phyloP scores from a whole-genome alignment of 176 grass and related monocot genomes.

The Eremochloa ophiuroides region DNA sequence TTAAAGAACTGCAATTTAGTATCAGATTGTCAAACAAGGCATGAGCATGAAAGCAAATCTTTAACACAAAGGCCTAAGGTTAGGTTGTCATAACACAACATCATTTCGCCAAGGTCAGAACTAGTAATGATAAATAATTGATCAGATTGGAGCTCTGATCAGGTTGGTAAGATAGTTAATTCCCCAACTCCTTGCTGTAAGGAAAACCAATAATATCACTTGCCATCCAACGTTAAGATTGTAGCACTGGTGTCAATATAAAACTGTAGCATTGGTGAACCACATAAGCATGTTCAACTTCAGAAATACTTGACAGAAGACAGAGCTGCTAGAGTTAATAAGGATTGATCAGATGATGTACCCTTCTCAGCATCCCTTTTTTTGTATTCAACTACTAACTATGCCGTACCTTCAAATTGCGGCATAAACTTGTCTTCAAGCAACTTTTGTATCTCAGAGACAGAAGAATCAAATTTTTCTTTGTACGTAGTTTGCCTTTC shows the following conservation, averaged over 20 bases:
- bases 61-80: neutral
- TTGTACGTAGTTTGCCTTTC: conserved; percentile 36
- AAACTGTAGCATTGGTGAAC: neutral
- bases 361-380: neutral
- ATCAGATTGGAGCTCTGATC: neutral
- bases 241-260: neutral
- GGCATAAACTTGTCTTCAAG: conserved; percentile 37
- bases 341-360: neutral
- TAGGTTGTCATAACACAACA: neutral
- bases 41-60: neutral
- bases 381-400: neutral
- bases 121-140: neutral
- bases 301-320: neutral
- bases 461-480: conserved; percentile 30
- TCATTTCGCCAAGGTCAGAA: neutral
- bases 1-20: neutral
- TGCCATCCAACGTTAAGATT: neutral
- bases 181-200: neutral
- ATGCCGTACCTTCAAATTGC: conserved; percentile 40
- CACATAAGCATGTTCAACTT: neutral
- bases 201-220: neutral
- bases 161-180: neutral
- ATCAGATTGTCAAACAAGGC: conserved; percentile 1
- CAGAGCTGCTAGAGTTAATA: neutral
- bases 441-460: conserved; percentile 42